phyloP scores from a whole-genome alignment of 2,329 filamentous ascomycete species.

The Pseudogymnoascus sp. region DNA sequence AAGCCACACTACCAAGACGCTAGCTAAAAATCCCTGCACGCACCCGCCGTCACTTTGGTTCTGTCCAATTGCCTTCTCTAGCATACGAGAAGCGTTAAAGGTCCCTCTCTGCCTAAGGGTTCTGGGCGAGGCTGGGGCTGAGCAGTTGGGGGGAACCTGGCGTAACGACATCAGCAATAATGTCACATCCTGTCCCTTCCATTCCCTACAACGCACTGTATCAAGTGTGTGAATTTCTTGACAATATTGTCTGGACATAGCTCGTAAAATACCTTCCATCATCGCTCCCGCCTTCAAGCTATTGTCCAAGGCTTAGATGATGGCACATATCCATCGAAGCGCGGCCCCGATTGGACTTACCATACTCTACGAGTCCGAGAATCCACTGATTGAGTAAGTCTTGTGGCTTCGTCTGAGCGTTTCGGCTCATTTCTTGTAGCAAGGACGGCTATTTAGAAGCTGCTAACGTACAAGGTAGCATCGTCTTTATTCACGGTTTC shows the following conservation, averaged over 20 bases:
- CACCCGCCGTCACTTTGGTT: not conserved
- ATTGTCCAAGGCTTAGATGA: not conserved
- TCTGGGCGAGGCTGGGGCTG: not conserved
- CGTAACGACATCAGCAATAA: not conserved
- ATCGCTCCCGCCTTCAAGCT: not conserved
- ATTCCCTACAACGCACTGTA: not conserved
- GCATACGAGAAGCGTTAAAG: not conserved
- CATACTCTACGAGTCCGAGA: not conserved
- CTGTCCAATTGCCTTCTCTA: not conserved
- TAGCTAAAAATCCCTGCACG: not conserved
- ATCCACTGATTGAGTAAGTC: not conserved
- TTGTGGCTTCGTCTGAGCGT: not conserved
- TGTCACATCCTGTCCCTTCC: not conserved
- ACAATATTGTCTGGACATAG: not conserved
- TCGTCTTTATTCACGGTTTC: not conserved
- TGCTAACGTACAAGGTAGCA: not conserved
- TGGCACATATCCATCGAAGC: not conserved
- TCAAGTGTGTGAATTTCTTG: not conserved
- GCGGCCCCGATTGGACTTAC: not conserved
- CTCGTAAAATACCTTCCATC: not conserved
- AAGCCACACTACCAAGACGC: not conserved
- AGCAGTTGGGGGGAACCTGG: not conserved
- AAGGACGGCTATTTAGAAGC: not conserved
- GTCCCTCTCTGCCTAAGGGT: not conserved
- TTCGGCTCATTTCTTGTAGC: not conserved